Conservation (phyloP, 2,329 filamentous ascomycete genomes). For the Sporothrix dimorphospora region DNA sequence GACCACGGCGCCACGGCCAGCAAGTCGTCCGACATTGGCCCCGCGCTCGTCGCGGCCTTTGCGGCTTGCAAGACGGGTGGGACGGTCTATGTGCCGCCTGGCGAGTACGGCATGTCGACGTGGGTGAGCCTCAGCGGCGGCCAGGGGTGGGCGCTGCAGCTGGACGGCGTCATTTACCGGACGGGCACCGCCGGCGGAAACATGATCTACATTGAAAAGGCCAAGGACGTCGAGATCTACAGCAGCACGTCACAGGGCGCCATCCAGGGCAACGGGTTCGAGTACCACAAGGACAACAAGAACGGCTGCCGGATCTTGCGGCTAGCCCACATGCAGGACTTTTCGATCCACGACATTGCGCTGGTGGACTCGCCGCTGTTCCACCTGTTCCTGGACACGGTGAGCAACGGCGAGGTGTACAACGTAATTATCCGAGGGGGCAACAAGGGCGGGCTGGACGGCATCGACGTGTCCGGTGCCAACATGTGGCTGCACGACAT, state of each 20-base stretch:
- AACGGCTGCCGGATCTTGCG: constrained; percentile 52
- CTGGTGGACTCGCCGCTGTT: constrained; percentile 47
- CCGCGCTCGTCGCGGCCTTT: constrained; percentile 13
- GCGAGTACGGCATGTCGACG: constrained; percentile 35
- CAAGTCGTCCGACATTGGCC: constrained; percentile 47
- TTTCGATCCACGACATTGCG: constrained; percentile 53
- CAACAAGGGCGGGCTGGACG: constrained; percentile 57
- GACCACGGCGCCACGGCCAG: constrained; percentile 54
- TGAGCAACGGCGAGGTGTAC: constrained; percentile 55
- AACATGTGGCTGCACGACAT: constrained; percentile 64
- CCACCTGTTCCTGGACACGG: constrained; percentile 39
- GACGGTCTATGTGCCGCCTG: constrained; percentile 33
- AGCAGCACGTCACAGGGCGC: constrained; percentile 49
- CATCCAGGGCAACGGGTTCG: constrained; percentile 54
- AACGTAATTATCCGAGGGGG: constrained; percentile 58
- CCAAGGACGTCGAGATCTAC: constrained; percentile 53
- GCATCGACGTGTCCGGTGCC: constrained; percentile 56
- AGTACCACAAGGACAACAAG: constrained; percentile 45
- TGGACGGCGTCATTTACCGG: constrained; percentile 34
- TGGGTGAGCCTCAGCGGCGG: constrained; percentile 34
- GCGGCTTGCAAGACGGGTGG: constrained; percentile 17
- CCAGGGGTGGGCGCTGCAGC: constrained; percentile 32
- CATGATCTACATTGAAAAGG: constrained; percentile 37
- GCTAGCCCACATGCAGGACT: constrained; percentile 48
- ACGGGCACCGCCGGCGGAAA: constrained; percentile 34